phyloP scores from a whole-genome alignment of 805 yeast species.

The Yamadazyma insecticola region DNA sequence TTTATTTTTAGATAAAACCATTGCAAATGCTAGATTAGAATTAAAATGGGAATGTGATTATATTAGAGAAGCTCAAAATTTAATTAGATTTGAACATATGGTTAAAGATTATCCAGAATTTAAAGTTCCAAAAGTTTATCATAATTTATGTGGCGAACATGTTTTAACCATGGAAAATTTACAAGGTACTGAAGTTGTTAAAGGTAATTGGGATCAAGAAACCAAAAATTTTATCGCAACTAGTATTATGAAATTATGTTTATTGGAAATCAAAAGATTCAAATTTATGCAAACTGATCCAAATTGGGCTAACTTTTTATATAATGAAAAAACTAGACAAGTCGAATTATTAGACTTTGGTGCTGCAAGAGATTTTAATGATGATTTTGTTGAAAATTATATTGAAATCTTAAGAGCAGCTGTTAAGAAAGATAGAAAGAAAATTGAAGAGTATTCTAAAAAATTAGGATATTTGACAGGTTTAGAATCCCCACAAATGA shows the following conservation, averaged over 20 bases:
- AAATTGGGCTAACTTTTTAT: slow-evolving; percentile 96
- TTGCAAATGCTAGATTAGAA: slow-evolving; percentile 89
- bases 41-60: slow-evolving; percentile 98
- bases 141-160: slow-evolving; percentile 71
- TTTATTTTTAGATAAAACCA: slow-evolving; percentile 82
- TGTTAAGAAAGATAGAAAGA: slow-evolving; percentile 57
- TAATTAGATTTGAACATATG: slow-evolving; percentile 63
- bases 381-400: slow-evolving; percentile 65
- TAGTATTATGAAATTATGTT: slow-evolving; percentile 79
- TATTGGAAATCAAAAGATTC: slow-evolving; percentile 78
- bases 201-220: slow-evolving; percentile 70
- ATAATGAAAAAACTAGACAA: slow-evolving; percentile 63
- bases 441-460: slow-evolving; percentile 60
- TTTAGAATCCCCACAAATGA: slow-evolving; percentile 80
- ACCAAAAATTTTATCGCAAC: slow-evolving; percentile 79
- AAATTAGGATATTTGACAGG: slow-evolving; percentile 90
- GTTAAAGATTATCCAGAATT: slow-evolving; percentile 56
- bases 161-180: slow-evolving; percentile 87
- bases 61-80: slow-evolving; percentile 76
- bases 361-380: slow-evolving; percentile 78
- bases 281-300: slow-evolving; percentile 98
- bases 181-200: slow-evolving; percentile 78
- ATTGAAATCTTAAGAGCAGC: slow-evolving; percentile 72
- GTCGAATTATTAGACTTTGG: slow-evolving; percentile 93
- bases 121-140: slow-evolving; percentile 76